Percentiles rank a stretch among this genome's conserved stretches.
Evolutionary conservation across 495 filamentous ascomycete genomes (phyloP).

Genomic region (Rusavskia elegans): DNA sequence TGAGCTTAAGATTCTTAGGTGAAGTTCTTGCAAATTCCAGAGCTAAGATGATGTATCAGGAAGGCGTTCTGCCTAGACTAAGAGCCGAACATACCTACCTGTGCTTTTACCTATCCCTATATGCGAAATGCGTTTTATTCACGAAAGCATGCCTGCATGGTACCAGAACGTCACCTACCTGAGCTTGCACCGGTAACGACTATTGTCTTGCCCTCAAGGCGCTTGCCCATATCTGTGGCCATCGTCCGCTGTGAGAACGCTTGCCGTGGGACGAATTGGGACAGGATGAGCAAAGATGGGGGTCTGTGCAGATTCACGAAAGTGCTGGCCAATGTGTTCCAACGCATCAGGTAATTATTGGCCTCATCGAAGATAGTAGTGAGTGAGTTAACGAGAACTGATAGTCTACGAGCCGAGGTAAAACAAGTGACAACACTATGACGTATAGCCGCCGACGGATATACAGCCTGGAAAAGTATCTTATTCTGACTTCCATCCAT

Average conservation of each 20-base stretch:
- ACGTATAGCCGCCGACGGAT: too few species aligned
- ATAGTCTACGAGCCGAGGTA: too few species aligned
- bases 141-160: too few species aligned
- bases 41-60: slow-evolving; percentile 25
- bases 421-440: too few species aligned
- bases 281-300: too few species aligned
- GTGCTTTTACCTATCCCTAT: slow-evolving; percentile 63
- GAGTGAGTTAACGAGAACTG: too few species aligned
- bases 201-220: slow-evolving; percentile 87
- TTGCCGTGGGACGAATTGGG: too few species aligned
- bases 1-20: slow-evolving; percentile 64
- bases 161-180: slow-evolving; percentile 13
- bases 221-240: slow-evolving; percentile 65
- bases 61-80: neutral
- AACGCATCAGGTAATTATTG: neutral
- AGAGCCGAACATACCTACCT: slow-evolving; percentile 1
- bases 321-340: neutral
- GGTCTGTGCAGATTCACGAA: neutral
- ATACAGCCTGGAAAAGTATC: too few species aligned
- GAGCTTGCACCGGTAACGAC: slow-evolving; percentile 87
- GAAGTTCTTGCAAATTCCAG: slow-evolving; percentile 83
- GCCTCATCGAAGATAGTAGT: too few species aligned
- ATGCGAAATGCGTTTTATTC: too few species aligned
- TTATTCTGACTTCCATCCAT: too few species aligned
- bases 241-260: slow-evolving; percentile 24